Evolutionary conservation across 257 asterid genomes (phyloP).

Genomic region (Forsythia viridissima): DNA sequence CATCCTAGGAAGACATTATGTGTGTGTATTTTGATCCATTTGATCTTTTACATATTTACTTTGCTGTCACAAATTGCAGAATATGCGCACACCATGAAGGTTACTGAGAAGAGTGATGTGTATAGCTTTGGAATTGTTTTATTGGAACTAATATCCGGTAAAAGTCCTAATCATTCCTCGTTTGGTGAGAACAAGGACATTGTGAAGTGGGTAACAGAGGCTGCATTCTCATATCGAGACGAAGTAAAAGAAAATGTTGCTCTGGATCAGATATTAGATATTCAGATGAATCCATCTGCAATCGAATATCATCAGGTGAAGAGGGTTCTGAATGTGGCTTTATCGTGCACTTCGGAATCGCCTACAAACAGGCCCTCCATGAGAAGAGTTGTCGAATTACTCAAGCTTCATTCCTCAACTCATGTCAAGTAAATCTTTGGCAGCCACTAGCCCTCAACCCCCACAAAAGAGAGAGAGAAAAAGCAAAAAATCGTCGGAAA

Average conservation of each 20-base stretch:
- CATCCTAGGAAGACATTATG: background rate
- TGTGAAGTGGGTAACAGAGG: constrained; percentile 65
- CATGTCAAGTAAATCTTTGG: constrained; percentile 29
- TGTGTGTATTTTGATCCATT: no score
- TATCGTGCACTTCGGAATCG: constrained; percentile 56
- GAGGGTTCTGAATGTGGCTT: constrained; percentile 56
- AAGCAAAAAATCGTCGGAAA: no score
- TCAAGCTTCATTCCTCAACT: constrained; percentile 33
- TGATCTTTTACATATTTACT: no score
- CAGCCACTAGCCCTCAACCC: background rate
- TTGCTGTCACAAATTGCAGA: constrained; percentile 40
- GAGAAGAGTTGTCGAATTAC: constrained; percentile 76
- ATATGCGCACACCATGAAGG: constrained; percentile 69
- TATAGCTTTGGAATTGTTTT: constrained; percentile 79
- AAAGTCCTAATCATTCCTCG: constrained; percentile 51
- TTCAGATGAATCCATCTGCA: constrained; percentile 43
- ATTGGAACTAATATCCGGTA: constrained; percentile 64
- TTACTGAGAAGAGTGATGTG: constrained; percentile 80
- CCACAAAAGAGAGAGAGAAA: no score
- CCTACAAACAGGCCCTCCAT: constrained; percentile 76
- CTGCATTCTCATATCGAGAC: constrained; percentile 33
- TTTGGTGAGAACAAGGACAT: constrained; percentile 61
- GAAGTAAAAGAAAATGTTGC: constrained; percentile 11
- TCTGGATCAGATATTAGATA: constrained; percentile 47
- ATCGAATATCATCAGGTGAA: constrained; percentile 45